Evolutionary conservation across 148 eudicot species (phyloP).

Genomic region (Rhododendron ferrugineum): DNA sequence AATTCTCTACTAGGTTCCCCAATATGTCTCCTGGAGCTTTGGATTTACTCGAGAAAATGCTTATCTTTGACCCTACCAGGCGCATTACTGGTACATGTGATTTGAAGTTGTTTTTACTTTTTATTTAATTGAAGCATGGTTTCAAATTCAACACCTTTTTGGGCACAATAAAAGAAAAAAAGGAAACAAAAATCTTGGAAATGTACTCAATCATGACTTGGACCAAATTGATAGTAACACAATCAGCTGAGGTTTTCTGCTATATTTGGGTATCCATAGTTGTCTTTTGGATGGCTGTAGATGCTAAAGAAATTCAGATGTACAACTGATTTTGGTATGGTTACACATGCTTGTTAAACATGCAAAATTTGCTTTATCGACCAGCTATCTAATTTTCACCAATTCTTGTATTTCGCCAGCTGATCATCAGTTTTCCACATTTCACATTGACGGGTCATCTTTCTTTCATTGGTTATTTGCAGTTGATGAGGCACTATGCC

Average conservation of each 20-base stretch:
- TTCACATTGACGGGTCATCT: background rate
- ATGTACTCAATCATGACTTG: background rate
- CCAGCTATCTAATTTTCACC: background rate
- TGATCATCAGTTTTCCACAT: background rate
- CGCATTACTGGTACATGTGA: conserved; percentile 72
- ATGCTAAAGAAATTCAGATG: background rate
- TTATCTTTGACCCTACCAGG: conserved; percentile 82
- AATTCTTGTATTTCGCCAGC: background rate
- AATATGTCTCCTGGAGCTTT: conserved; percentile 65
- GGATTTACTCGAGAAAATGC: conserved; percentile 92
- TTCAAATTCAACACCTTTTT: background rate
- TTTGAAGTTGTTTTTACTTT: background rate
- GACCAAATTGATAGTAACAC: background rate
- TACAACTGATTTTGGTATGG: background rate
- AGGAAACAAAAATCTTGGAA: background rate
- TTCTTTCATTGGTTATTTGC: conserved; percentile 17
- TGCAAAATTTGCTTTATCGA: background rate
- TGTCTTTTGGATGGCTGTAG: background rate
- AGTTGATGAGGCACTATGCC: conserved; percentile 62
- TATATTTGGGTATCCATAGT: background rate
- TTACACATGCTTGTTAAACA: background rate
- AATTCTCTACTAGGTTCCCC: conserved; percentile 63
- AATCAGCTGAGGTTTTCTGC: background rate
- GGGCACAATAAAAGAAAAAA: background rate
- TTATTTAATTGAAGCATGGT: background rate